Evolutionary conservation across 208 protist genomes (phyloP), one percentile per base, ranked within the genome.

Genomic region (Wallacemonas collosoma): DNA sequence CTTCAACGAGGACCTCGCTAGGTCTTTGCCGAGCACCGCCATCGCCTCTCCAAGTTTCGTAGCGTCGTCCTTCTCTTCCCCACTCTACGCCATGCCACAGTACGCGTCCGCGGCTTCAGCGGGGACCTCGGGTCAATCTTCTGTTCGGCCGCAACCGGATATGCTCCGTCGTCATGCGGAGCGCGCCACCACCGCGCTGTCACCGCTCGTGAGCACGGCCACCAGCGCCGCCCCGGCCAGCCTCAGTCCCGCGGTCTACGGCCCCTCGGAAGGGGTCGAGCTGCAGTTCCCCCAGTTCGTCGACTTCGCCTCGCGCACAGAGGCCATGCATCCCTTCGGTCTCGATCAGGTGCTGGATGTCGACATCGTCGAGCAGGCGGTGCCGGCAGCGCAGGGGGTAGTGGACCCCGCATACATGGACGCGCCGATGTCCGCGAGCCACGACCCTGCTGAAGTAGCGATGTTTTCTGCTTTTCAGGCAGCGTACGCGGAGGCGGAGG

Each of bases 271-370:
- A 41, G 57, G 60, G 17, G 67, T 61, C 12, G 65, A 66, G 39
- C 43, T 65, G 36, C 60, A 65, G 60, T 65, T 65, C 60, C 65
- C 79, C 26, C 90, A 93, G 74, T 95, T 95, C 70, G 72, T 95
- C 38, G 87, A 95, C 64, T 14, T 93, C 15, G 40, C 75, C 11
- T 89, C 83, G 3, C 73, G 83, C 55, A 55, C n/a, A 41, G 69
- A 73, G 7, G 78, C 72, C 45, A 88, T 93, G 87, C 81, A 68
- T 1, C 83, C 90, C 9, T 90, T 91, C 17, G 79, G 69, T 14
- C 71, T 85, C 8, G 68, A 69, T n/a, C 57, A 75, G n/a, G 53
- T 15, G 3, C 40, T 65, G 40, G 12, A 15, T 5, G 38, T 15
- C 12, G 60, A 65, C 60, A 38, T 65, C 17, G 60, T 36, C 60